A percentile compares a stretch with the other conserved stretches of the same genome.
Conservation (phyloP, 257 asterid genomes). For the Pogostemon cablin region DNA sequence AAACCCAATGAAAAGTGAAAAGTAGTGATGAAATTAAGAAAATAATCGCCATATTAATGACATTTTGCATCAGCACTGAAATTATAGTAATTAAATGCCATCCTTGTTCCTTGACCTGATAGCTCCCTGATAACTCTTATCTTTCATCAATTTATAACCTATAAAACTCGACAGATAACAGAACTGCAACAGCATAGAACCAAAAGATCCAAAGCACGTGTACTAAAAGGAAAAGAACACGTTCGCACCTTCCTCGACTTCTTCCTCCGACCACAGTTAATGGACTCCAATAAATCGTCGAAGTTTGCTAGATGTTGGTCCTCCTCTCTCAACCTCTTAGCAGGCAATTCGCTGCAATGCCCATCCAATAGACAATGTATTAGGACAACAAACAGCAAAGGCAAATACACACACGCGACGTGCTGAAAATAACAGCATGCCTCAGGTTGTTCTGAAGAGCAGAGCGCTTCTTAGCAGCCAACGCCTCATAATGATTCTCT, state of each 20-base stretch:
- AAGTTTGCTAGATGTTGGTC: constrained; percentile 56
- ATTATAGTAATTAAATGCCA: neutral
- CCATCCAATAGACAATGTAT: constrained; percentile 1
- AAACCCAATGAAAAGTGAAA: neutral
- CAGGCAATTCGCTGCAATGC: constrained; percentile 47
- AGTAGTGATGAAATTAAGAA: too few species aligned
- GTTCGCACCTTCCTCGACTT: constrained; percentile 67
- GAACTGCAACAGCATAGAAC: constrained; percentile 4
- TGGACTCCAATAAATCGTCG: constrained; percentile 75
- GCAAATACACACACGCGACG: neutral
- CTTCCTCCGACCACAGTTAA: constrained; percentile 69
- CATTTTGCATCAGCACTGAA: constrained; percentile 8
- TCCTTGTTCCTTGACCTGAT: neutral
- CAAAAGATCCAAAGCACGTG: constrained; percentile 22
- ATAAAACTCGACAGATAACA: neutral
- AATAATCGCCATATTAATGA: neutral
- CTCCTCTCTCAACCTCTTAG: constrained; percentile 69
- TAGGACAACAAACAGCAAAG: neutral
- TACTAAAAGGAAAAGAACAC: neutral
- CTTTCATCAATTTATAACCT: neutral
- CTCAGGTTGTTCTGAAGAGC: constrained; percentile 40
- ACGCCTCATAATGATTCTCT: constrained; percentile 56
- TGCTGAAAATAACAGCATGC: constrained; percentile 24
- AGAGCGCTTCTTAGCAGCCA: constrained; percentile 71
- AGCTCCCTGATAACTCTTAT: neutral